phyloP scores from a whole-genome alignment of 2,329 filamentous ascomycete genomes.

The Aureobasidium subglaciale region DNA sequence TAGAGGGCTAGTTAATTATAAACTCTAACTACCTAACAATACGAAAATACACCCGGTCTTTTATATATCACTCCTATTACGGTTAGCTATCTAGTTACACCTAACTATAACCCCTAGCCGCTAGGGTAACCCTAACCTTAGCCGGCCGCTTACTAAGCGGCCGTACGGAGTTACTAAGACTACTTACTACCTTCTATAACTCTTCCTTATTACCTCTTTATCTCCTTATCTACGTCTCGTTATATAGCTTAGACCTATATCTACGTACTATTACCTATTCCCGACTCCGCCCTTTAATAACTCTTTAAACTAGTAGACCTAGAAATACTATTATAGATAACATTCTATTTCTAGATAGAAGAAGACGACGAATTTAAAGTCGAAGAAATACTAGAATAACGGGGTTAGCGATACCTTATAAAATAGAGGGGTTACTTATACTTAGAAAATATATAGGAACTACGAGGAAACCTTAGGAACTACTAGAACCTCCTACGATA shows the following conservation, averaged over 20 bases:
- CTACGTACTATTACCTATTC: too few relatives aligned
- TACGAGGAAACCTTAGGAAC: neutral
- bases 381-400: slow-evolving; percentile 3
- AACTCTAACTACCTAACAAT: slow-evolving; percentile 8
- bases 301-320: slow-evolving; percentile 1
- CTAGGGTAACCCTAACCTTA: too few relatives aligned
- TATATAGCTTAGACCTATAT: too few relatives aligned
- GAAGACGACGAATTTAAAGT: slow-evolving; percentile 1
- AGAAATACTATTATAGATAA: slow-evolving; percentile 5
- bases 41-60: neutral
- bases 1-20: slow-evolving; percentile 9
- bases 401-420: slow-evolving; percentile 7
- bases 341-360: slow-evolving; percentile 7
- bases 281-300: too few relatives aligned
- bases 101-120: too few relatives aligned
- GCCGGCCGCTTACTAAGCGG: too few relatives aligned
- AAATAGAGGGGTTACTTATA: slow-evolving; percentile 8
- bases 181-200: too few relatives aligned
- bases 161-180: too few relatives aligned
- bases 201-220: too few relatives aligned
- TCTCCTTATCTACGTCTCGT: too few relatives aligned
- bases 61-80: slow-evolving; percentile 3
- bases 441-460: slow-evolving; percentile 4
- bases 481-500: neutral
- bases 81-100: too few relatives aligned